These are phyloP conservation scores for Cladobotryum mycophilum DNA, from an alignment of 2,329 filamentous ascomycete genomes.

Conservation along the genomic window DNA sequence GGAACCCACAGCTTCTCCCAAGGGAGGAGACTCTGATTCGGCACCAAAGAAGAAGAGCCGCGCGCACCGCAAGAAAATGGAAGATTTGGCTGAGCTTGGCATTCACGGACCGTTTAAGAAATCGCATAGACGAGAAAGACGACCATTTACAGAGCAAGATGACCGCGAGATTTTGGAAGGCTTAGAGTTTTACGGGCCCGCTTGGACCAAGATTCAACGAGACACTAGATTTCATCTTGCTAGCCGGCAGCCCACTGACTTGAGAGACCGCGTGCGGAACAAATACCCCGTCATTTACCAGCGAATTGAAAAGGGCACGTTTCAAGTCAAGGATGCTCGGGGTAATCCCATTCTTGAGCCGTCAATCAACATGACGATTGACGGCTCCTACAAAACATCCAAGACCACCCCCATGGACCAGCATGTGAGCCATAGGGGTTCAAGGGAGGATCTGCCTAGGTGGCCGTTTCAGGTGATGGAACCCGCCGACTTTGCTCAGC, in stretches of 20 bases:
- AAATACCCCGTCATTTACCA: slow-evolving; percentile 55
- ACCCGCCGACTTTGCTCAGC: slow-evolving; percentile 19
- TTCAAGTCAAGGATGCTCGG: slow-evolving; percentile 36
- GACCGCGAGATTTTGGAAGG: slow-evolving; percentile 57
- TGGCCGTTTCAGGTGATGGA: slow-evolving; percentile 36
- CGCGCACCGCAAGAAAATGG: slow-evolving; percentile 49
- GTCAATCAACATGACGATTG: slow-evolving; percentile 43
- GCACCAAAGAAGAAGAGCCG: slow-evolving; percentile 44
- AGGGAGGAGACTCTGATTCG: slow-evolving; percentile 25
- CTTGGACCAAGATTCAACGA: slow-evolving; percentile 60
- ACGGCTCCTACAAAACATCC: slow-evolving; percentile 36
- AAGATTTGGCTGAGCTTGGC: slow-evolving; percentile 51
- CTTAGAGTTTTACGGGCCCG: slow-evolving; percentile 52
- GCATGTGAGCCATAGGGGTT: slow-evolving; percentile 33
- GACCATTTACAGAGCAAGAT: slow-evolving; percentile 57
- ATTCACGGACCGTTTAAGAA: slow-evolving; percentile 58
- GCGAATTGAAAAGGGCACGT: slow-evolving; percentile 48
- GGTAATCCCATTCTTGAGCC: slow-evolving; percentile 44
- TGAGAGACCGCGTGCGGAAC: slow-evolving; percentile 58
- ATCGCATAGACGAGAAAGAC: slow-evolving; percentile 52
- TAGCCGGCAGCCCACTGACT: slow-evolving; percentile 54
- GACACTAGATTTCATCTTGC: slow-evolving; percentile 53
- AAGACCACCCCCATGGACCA: slow-evolving; percentile 34
- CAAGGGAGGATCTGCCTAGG: slow-evolving; percentile 42
- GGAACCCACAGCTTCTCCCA: slow-evolving; percentile 19